Base-by-base conservation (phyloP, 2,329 filamentous ascomycete species). In the Saccharata proteae region DNA sequence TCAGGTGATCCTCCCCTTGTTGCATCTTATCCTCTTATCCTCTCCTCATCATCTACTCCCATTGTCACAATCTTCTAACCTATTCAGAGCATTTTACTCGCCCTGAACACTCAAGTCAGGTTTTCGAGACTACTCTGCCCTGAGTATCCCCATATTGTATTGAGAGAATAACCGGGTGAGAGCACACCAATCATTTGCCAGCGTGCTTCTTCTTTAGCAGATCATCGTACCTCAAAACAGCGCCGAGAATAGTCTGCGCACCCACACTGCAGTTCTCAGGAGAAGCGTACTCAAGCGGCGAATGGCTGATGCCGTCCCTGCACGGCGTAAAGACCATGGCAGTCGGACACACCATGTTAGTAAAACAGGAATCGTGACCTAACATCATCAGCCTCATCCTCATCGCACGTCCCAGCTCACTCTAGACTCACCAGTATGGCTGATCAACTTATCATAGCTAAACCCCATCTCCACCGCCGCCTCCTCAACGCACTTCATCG, bases 311-410 rank as follows among this genome's bases (percentile, higher is more conserved):
- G 1, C 74, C 74, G 42, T 74, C 67, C 45, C 61, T 66, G 39
- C 71, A 77, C 4, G 73, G 72, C 12, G 77, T 68, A 42, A 79
- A 79, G 16, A 78, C 72, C 74, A 79, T 78, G 25, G 69, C 67
- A 2, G 73, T 76, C 11, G 74, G 74, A 26, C 68, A 71, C 21
- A 60, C 57, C 40, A 66, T 64, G 26, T 65, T 73, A 5, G 73
- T 66, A 38, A 74, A 72, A 5, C 77, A 72, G 41, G 67, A 74
- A 41, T 59, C 62, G 21, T 60, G 61, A 2, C 61, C 61, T 31
- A 14, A 21, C 7, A 21, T 16, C 20, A 21, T 30, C 13, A 30
- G 29, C 18, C 9, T 6, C 3, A 9, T 28, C 10, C 4, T n/a
- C 14, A 11, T 10, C 14, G n/a, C n/a, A n/a, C n/a, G n/a, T n/a